These are phyloP conservation scores for Capsella bursapastoris DNA, from an alignment of 345 rosid genomes.

Conservation along the genomic window DNA sequence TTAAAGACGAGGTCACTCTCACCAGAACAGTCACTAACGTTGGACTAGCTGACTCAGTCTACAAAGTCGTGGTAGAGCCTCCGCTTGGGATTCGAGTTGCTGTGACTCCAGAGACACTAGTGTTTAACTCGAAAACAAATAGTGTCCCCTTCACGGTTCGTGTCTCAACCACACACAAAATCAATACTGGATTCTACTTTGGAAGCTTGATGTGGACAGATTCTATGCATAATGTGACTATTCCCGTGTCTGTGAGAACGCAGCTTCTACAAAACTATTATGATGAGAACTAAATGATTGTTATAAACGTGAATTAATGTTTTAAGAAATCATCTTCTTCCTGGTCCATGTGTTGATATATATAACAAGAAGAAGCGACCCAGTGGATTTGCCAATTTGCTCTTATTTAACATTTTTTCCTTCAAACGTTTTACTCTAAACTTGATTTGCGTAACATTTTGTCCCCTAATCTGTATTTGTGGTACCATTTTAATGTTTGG, in stretches of 20 bases:
- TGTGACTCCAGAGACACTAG: slow-evolving; percentile 40
- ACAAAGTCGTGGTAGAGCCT: slow-evolving; percentile 41
- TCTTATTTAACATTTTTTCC: background rate
- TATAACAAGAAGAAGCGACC: background rate
- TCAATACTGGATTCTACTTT: slow-evolving; percentile 53
- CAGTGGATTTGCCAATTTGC: background rate
- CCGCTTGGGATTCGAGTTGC: slow-evolving; percentile 43
- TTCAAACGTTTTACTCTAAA: too few species aligned
- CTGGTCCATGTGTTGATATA: background rate
- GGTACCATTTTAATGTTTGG: too few species aligned
- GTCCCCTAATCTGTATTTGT: too few species aligned
- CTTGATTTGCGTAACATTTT: too few species aligned
- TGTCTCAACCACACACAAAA: slow-evolving; percentile 39
- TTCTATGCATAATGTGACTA: slow-evolving; percentile 44
- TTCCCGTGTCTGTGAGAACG: slow-evolving; percentile 54
- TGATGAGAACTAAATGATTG: slow-evolving; percentile 31
- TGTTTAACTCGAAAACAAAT: slow-evolving; percentile 38
- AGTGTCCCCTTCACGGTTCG: slow-evolving; percentile 40
- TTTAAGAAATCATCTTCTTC: background rate
- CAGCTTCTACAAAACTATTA: slow-evolving; percentile 42
- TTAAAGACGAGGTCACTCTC: slow-evolving; percentile 31
- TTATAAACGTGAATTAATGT: slow-evolving; percentile 1
- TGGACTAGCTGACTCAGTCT: slow-evolving; percentile 47
- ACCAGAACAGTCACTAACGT: slow-evolving; percentile 57
- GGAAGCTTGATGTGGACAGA: slow-evolving; percentile 53